A percentile compares a stretch with the other conserved stretches of the same genome.
Conservation (phyloP, 257 asterid species). For the Solanum megistacrolobum region DNA sequence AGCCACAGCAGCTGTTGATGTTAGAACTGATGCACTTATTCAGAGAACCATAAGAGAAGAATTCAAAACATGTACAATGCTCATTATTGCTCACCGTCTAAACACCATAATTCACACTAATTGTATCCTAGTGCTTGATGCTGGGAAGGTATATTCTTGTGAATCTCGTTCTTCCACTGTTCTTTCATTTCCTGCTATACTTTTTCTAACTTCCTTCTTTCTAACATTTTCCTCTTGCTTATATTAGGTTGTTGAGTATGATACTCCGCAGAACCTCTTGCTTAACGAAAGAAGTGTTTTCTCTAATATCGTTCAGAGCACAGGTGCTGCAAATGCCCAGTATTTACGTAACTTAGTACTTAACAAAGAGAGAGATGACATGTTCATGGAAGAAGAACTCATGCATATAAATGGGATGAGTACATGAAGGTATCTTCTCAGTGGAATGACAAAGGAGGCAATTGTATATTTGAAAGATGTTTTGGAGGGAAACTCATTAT, state of each 20-base stretch:
- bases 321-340: conserved; percentile 72
- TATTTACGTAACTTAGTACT: conserved; percentile 53
- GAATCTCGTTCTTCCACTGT: neutral
- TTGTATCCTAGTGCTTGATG: conserved; percentile 56
- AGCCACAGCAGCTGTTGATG: conserved; percentile 87
- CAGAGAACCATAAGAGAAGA: conserved; percentile 78
- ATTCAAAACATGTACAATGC: conserved; percentile 72
- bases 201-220: neutral
- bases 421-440: conserved; percentile 38
- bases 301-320: conserved; percentile 67
- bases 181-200: neutral
- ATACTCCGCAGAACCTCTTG: conserved; percentile 49
- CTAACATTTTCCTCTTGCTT: neutral
- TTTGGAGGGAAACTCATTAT: conserved; percentile 44
- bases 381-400: neutral
- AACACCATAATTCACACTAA: conserved; percentile 70
- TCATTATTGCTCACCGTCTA: conserved; percentile 75
- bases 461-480: conserved; percentile 44
- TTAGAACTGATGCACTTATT: conserved; percentile 76
- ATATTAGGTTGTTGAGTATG: conserved; percentile 50
- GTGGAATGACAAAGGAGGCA: conserved; percentile 41
- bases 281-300: conserved; percentile 45
- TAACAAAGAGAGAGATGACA: conserved; percentile 16
- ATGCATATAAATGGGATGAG: conserved; percentile 17
- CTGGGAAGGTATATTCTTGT: conserved; percentile 44